Evolutionary conservation across 2,329 filamentous ascomycete species (phyloP), one percentile per base, ranked within the genome.

Genomic region (Nemania diffusa): DNA sequence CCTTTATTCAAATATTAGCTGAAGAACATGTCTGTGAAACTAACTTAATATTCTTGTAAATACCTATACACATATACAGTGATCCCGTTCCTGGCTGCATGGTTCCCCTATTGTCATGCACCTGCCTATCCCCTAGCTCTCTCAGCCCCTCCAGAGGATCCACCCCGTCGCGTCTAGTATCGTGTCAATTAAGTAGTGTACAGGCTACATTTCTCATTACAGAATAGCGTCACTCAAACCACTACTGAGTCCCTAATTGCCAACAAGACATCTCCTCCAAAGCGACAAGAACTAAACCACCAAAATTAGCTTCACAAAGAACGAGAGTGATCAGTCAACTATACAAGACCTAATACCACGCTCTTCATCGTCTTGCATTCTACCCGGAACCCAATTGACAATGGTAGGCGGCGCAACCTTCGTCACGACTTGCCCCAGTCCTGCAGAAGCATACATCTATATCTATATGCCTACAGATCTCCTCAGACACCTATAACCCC

Each of bases 111-210:
- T 32, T 32, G 29, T 32, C 29, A 9, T 5, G 29, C 9, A 32
- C 29, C 11, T 15, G 9, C 29, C 11, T 15, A 44, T 17, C 40
- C 40, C 42, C 42, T 27, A 59, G 48, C 51, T 53, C 32, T 13
- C 57, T 44, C 46, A 8, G 37, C 44, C 22, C 59, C 64, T 55
- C 58, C 50, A 55, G 7, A 7, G 61, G 44, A 60, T 50, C 61
- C 65, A 61, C 61, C 37, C 55, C 20, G 58, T 69, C 66, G 62
- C 66, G 66, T 66, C 53, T 62, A 51, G 15, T 60, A 59, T 66
- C 66, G 55, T 65, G 62, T 69, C 57, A 59, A 59, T 55, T 52
- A 44, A 15, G 40, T 44, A 44, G 17, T 5, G 40, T 59, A 52
- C 40, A 58, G 37, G 53, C 56, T 42, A 60, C 62, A 65, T 52